Conservation (phyloP, 176 grass and related monocot species). For the Aegilops bicornis region DNA sequence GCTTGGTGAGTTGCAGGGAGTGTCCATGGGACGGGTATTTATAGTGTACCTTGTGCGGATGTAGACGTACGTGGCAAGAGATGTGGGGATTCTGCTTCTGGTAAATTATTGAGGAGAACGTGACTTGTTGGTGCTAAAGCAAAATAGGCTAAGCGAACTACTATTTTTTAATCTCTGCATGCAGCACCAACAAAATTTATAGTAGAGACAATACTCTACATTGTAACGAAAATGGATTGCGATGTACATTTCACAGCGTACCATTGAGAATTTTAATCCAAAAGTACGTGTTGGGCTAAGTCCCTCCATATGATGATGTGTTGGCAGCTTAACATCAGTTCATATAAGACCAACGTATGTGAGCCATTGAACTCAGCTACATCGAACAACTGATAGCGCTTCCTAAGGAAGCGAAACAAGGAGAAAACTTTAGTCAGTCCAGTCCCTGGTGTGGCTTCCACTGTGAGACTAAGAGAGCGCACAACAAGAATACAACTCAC, state of each 20-base stretch:
- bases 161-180: not conserved
- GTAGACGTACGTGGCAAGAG: slow-evolving; percentile 27
- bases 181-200: not conserved
- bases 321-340: too few species aligned
- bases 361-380: too few species aligned
- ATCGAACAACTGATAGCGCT: too few species aligned
- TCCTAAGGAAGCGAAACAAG: too few species aligned
- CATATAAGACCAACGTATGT: too few species aligned
- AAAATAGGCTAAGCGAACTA: not conserved
- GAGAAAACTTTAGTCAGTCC: too few species aligned
- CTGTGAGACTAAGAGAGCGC: too few species aligned
- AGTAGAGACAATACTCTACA: not conserved
- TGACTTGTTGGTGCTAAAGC: slow-evolving; percentile 32
- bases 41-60: slow-evolving; percentile 11
- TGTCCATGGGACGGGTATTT: slow-evolving; percentile 22
- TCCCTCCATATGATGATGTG: too few species aligned
- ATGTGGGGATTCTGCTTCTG: slow-evolving; percentile 16
- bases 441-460: too few species aligned
- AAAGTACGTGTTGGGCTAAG: not conserved
- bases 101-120: slow-evolving; percentile 48
- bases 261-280: not conserved
- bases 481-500: too few species aligned
- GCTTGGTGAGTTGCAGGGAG: slow-evolving; percentile 38
- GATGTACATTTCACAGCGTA: not conserved
- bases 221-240: not conserved